phyloP scores from a whole-genome alignment of 2,329 filamentous ascomycete genomes.

The Knoxdaviesia proteae region DNA sequence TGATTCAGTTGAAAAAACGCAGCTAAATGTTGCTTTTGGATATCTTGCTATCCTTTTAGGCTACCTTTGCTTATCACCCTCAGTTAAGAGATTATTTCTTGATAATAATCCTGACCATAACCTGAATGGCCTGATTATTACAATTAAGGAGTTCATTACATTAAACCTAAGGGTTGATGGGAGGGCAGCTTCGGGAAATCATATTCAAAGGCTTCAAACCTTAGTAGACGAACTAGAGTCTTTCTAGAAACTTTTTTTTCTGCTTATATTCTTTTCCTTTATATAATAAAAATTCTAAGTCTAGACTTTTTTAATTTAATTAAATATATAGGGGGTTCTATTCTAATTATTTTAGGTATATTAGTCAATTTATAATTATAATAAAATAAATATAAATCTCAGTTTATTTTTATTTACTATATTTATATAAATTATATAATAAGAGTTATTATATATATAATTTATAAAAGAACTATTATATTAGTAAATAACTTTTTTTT shows the following conservation, averaged over 20 bases:
- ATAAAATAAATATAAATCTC: no score
- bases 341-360: neutral
- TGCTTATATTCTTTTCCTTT: neutral
- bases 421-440: no score
- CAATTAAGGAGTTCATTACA: conserved; percentile 32
- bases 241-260: neutral
- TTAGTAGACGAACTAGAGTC: conserved; percentile 15
- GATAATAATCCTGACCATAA: conserved; percentile 20
- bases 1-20: conserved; percentile 52
- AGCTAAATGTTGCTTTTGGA: conserved; percentile 64
- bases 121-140: conserved; percentile 24
- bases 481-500: no score
- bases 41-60: conserved; percentile 73
- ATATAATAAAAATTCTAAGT: neutral
- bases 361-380: neutral
- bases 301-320: conserved; percentile 1
- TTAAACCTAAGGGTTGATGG: conserved; percentile 29
- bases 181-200: conserved; percentile 13
- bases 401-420: no score
- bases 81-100: conserved; percentile 21
- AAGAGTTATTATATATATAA: no score
- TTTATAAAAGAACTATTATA: no score
- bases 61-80: conserved; percentile 45
- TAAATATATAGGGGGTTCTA: neutral
- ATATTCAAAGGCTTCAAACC: conserved; percentile 12